Base-by-base conservation (phyloP, 140 eudicot species). In the Senecio squalidus region DNA sequence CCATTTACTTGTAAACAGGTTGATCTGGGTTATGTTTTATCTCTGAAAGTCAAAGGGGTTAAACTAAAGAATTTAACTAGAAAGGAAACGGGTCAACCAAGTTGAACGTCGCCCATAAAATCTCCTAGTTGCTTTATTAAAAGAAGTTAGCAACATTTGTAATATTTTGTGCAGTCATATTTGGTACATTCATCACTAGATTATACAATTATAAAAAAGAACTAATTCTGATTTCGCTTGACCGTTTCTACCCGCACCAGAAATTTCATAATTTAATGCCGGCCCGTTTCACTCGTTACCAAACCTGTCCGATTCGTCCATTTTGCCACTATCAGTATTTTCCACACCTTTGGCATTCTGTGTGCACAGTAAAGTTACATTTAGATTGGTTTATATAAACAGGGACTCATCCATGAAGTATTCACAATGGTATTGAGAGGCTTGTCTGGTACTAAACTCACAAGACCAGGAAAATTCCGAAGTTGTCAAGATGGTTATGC, bases 331-430 rank as follows among this genome's bases (percentile, higher is more conserved):
- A 39, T 17, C 15, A 26, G 30, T 23, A 27, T 43, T 40, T 24
- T 21, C 51, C 18, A 49, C 67, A 9, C 3, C 1, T 31, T 33
- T 27, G 18, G 10, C 43, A 18, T 48, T 29, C 28, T 29, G 23
- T 3, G 0, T 13, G 3, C 17, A 29, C 40, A 45, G 30, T 67
- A 33, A 45, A 96, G 96, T 23, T 28, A 40, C 29, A 36, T 46
- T 18, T 44, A 5, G 9, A 40, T 62, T 58, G 41, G 36, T 27
- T 68, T 26, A 47, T 55, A 51, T 68, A 4, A 20, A 27, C 77
- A 92, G 96, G 96, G 98, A 18, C 93, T 92, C 62, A 74, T 92
- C 58, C 98, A 87, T 73, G 98, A 92, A 63, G 85, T 92, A 39
- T 92, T 87, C 64, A 82, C 87, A 6, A 64, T 78, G 79, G 81